phyloP scores from a whole-genome alignment of 208 protist species.

The Acanthamoeba sp. region DNA sequence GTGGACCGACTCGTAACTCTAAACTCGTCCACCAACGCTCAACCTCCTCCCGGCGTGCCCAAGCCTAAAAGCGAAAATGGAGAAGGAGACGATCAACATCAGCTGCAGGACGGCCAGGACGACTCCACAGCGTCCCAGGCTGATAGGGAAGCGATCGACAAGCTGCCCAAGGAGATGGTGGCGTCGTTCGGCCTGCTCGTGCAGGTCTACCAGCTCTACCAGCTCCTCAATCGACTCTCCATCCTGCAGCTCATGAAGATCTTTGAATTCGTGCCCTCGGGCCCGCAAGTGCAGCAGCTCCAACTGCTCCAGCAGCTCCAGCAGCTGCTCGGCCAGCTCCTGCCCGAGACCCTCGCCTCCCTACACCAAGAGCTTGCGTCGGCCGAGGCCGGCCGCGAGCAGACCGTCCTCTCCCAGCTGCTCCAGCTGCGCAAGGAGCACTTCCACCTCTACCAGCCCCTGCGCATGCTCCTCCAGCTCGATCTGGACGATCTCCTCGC shows the following conservation, averaged over 20 bases:
- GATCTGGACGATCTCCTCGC: constrained; percentile 64
- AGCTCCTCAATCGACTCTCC: constrained; percentile 39
- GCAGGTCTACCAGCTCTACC: constrained; percentile 21
- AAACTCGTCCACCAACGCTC: not conserved
- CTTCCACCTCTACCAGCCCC: constrained; percentile 77
- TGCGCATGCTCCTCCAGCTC: constrained; percentile 58
- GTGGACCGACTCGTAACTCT: not conserved
- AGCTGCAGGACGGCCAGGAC: not conserved
- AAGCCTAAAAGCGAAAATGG: too few species aligned
- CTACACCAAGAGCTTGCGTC: constrained; percentile 32
- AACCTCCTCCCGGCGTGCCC: too few species aligned
- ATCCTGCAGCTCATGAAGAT: constrained; percentile 78
- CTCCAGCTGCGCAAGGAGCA: constrained; percentile 76
- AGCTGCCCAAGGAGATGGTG: constrained; percentile 31
- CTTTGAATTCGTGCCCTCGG: constrained; percentile 69
- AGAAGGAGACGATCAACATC: too few species aligned
- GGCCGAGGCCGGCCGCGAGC: not conserved
- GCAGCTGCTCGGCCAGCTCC: constrained; percentile 70
- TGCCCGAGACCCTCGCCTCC: constrained; percentile 54
- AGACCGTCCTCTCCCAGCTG: constrained; percentile 60
- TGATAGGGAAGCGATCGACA: not conserved
- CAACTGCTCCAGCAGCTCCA: constrained; percentile 73
- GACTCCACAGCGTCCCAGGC: not conserved
- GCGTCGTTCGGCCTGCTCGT: constrained; percentile 9
- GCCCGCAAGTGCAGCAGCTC: constrained; percentile 49